Base-by-base conservation (phyloP, 164 flowering plant species). In the Liquidambar formosana region DNA sequence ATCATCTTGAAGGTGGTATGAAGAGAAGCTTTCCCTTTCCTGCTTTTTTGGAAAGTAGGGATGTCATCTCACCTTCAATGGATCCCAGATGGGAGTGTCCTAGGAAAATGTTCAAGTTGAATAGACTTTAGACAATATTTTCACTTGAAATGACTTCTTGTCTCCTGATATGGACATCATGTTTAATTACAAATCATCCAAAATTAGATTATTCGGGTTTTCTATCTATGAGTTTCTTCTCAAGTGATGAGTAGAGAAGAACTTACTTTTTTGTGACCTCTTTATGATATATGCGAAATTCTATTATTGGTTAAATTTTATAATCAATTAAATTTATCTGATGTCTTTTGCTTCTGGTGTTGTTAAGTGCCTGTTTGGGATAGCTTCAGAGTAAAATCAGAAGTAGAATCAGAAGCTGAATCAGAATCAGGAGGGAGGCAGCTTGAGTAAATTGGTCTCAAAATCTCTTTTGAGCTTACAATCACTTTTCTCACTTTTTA, bases 281-380 rank as follows among this genome's bases (percentile, higher is more conserved):
- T 51, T 61, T 38, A 14, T 26, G 21, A 13, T 33, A n/a, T 38
- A 19, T 4, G 54, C 8, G n/a, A 6, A 9, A 19, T 41, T 12
- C 9, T 46, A 14, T 14, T 61, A 0, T 43, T 28, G 16, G 45
- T 8, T 65, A n/a, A 12, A 33, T 38, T 8, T 16, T 56, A 52
- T n/a, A 0, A 60, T 28, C 46, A 2, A 2, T 10, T 45, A 44
- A 44, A 28, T 25, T 2, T 56, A 13, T 25, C 41, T 56, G 25
- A 44, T 47, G 13, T 64, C 10, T 27, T 66, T 38, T 56, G 23
- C 61, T 70, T 25, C 60, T 65, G 19, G 33, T 25, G 23, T 65
- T 73, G 41, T 75, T 18, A 56, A n/a, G n/a, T n/a, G n/a, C n/a
- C n/a, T n/a, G n/a, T n/a, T n/a, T n/a, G n/a, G n/a, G n/a, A n/a